Conservation (phyloP, 805 yeast species). For the Maudiozyma turicensis region DNA sequence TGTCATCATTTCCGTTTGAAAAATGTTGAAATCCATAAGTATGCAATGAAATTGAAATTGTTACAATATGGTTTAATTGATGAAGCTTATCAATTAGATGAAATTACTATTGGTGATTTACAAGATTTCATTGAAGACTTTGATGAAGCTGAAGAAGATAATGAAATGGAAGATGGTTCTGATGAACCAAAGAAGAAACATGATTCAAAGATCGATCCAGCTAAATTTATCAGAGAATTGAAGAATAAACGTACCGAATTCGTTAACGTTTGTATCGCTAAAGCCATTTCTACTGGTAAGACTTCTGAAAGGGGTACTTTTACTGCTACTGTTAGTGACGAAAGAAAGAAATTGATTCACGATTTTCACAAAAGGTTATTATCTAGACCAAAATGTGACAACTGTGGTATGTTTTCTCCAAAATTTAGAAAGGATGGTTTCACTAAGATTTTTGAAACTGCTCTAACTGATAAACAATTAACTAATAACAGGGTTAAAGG, state of each 20-base stretch:
- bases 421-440: conserved; percentile 90
- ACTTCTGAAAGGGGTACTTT: conserved; percentile 56
- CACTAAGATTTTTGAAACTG: conserved; percentile 82
- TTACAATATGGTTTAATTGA: conserved; percentile 82
- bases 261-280: conserved; percentile 61
- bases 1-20: conserved; percentile 80
- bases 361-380: conserved; percentile 67
- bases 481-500: conserved; percentile 81
- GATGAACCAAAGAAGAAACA: background rate
- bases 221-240: conserved; percentile 31
- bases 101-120: conserved; percentile 33
- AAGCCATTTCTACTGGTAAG: conserved; percentile 68
- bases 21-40: conserved; percentile 61
- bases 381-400: conserved; percentile 81
- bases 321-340: conserved; percentile 81
- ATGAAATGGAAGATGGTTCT: conserved; percentile 29
- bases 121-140: conserved; percentile 25
- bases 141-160: conserved; percentile 44
- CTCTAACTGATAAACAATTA: conserved; percentile 72
- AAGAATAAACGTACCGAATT: conserved; percentile 53
- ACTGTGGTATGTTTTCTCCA: conserved; percentile 94
- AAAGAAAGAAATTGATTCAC: conserved; percentile 64
- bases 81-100: conserved; percentile 68
- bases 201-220: conserved; percentile 8
- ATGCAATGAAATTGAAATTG: conserved; percentile 65